phyloP scores from a whole-genome alignment of 106 monocot species.

The Amphibolis antarctica region DNA sequence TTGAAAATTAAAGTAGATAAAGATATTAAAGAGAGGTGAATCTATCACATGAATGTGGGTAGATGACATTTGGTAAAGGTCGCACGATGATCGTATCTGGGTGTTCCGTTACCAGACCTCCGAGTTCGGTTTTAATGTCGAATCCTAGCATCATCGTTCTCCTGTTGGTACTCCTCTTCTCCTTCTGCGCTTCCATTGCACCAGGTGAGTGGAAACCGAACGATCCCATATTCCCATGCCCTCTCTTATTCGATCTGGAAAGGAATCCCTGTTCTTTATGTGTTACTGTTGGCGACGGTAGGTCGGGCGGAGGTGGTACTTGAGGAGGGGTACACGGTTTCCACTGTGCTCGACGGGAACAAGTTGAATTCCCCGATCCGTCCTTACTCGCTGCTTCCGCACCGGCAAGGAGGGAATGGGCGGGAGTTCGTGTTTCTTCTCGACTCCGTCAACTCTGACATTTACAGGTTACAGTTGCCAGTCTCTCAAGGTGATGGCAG shows the following conservation, averaged over 20 bases:
- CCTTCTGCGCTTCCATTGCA: background rate
- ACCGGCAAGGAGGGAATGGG: background rate
- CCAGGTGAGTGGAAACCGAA: background rate
- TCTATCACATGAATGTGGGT: too few relatives aligned
- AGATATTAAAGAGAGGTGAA: too few relatives aligned
- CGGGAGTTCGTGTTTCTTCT: constrained; percentile 17
- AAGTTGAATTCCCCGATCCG: constrained; percentile 6
- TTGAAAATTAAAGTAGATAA: too few relatives aligned
- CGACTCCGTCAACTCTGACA: constrained; percentile 23
- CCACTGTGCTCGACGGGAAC: constrained; percentile 32
- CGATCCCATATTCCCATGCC: background rate
- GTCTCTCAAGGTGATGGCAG: constrained; percentile 4
- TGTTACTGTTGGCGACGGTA: background rate
- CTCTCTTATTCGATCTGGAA: background rate
- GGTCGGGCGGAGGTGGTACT: constrained; percentile 14
- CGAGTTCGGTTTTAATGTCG: background rate
- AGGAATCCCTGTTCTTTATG: background rate
- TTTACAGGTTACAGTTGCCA: constrained; percentile 26
- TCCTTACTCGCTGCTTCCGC: constrained; percentile 22
- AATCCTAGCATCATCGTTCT: background rate
- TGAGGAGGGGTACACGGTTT: constrained; percentile 29
- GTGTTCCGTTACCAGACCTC: too few relatives aligned
- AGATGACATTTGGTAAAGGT: too few relatives aligned
- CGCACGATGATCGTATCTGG: too few relatives aligned
- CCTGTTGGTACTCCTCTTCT: background rate